These are phyloP conservation scores for Chernovozyma sophiae-reginae DNA, from an alignment of 1,139 yeast genomes.

Conservation along the genomic window DNA sequence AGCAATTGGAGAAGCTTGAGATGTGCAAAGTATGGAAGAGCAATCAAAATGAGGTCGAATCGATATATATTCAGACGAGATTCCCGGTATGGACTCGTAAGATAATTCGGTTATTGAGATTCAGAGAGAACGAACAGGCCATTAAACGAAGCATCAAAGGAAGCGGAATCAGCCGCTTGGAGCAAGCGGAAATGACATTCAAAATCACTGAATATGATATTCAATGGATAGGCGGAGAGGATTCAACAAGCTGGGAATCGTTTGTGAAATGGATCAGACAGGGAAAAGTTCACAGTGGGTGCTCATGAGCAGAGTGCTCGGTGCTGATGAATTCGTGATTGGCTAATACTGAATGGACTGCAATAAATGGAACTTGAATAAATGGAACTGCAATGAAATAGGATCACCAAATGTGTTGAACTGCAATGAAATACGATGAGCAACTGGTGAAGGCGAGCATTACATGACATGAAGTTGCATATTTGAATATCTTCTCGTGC, in stretches of 20 bases:
- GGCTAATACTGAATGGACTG: no score
- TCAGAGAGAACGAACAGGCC: not conserved
- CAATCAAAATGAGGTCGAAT: not conserved
- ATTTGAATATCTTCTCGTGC: no score
- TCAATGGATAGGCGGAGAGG: slow-evolving; percentile 5
- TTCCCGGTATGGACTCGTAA: slow-evolving; percentile 9
- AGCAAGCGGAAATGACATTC: not conserved
- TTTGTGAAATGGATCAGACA: slow-evolving; percentile 1
- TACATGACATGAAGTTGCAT: no score
- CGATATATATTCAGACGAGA: slow-evolving; percentile 4
- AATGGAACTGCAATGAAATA: no score
- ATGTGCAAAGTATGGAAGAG: not conserved
- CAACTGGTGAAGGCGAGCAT: no score
- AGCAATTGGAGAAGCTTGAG: not conserved
- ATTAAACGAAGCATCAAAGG: not conserved
- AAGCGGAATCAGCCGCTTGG: not conserved
- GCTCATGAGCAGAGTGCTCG: no score
- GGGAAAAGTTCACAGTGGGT: no score
- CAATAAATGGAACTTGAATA: no score
- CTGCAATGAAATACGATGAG: no score
- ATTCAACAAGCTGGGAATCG: slow-evolving; percentile 1
- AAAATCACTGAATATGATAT: not conserved
- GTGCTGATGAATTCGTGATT: no score
- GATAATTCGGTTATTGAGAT: slow-evolving; percentile 5
- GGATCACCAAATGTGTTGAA: no score